Percentiles rank a stretch among this genome's conserved stretches.
Conservation (phyloP, 441 rosid genomes). For the Euphorbia neoarborescens region DNA sequence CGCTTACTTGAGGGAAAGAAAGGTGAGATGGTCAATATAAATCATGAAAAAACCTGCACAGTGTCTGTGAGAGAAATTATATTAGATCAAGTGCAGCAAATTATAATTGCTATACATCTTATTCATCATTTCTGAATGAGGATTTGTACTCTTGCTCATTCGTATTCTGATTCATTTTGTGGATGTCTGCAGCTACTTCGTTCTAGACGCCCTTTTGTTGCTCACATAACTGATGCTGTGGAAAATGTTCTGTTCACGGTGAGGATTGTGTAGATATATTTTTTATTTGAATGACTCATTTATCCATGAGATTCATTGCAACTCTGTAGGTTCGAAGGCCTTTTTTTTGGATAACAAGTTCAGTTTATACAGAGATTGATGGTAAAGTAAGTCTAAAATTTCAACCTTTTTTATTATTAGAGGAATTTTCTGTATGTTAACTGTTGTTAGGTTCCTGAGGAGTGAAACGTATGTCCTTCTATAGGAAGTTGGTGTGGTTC, state of each 20-base stretch:
- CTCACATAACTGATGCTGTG: constrained; percentile 62
- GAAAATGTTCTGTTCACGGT: constrained; percentile 80
- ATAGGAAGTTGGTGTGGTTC: constrained; percentile 93
- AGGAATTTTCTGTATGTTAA: constrained; percentile 12
- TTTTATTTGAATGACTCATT: constrained; percentile 19
- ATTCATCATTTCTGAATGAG: neutral
- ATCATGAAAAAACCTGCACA: neutral
- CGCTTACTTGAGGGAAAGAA: neutral
- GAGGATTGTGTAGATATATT: constrained; percentile 22
- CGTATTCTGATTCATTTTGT: neutral
- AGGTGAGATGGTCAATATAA: neutral
- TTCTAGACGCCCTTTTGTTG: constrained; percentile 81
- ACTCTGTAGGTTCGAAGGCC: constrained; percentile 75
- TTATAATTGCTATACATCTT: neutral
- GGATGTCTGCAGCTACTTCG: constrained; percentile 61
- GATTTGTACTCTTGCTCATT: constrained; percentile 2
- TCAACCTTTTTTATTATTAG: neutral
- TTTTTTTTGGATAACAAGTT: constrained; percentile 94
- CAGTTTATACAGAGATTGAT: constrained; percentile 81
- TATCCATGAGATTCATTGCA: constrained; percentile 25
- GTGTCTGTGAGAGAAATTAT: neutral
- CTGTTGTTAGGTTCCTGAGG: constrained; percentile 11
- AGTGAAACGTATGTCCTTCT: constrained; percentile 12
- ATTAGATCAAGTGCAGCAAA: neutral
- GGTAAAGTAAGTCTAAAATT: constrained; percentile 53